A percentile compares a stretch with the other conserved stretches of the same genome.
These are phyloP conservation scores for Boletus rufocinnamomeus DNA, from an alignment of 768 basidiomycete genomes.

Conservation along the genomic window DNA sequence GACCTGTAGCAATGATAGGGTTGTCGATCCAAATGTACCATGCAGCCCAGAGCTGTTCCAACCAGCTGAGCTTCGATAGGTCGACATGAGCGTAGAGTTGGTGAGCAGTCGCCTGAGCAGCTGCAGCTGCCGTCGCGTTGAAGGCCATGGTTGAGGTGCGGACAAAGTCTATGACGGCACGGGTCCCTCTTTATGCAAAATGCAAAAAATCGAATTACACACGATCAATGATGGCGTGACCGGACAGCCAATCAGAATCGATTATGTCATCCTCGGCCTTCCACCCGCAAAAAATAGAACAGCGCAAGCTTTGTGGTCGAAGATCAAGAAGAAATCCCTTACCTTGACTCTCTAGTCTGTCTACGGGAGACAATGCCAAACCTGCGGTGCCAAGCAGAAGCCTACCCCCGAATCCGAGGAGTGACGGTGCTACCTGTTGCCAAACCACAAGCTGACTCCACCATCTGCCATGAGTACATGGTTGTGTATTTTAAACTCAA, in stretches of 20 bases:
- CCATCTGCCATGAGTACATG: background rate
- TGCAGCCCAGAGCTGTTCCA: conserved; percentile 78
- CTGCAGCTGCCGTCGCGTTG: conserved; percentile 39
- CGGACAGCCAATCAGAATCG: conserved; percentile 23
- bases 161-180: background rate
- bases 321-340: too few species aligned
- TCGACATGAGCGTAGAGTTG: conserved; percentile 60
- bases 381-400: background rate
- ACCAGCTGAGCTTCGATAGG: conserved; percentile 60
- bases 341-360: too few species aligned
- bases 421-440: background rate
- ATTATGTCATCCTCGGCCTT: conserved; percentile 18
- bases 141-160: conserved; percentile 40
- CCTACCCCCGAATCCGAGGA: background rate
- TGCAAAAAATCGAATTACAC: conserved; percentile 13
- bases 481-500: background rate
- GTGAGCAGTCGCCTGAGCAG: conserved; percentile 35
- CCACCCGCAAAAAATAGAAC: background rate
- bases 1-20: conserved; percentile 88
- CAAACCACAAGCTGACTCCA: background rate
- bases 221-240: conserved; percentile 30
- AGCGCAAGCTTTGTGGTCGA: background rate
- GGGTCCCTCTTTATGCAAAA: conserved; percentile 8
- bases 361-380: background rate
- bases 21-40: conserved; percentile 90